These are phyloP conservation scores for Trametes hirsuta DNA, from an alignment of 1,284 basidiomycete genomes.

Conservation along the genomic window DNA sequence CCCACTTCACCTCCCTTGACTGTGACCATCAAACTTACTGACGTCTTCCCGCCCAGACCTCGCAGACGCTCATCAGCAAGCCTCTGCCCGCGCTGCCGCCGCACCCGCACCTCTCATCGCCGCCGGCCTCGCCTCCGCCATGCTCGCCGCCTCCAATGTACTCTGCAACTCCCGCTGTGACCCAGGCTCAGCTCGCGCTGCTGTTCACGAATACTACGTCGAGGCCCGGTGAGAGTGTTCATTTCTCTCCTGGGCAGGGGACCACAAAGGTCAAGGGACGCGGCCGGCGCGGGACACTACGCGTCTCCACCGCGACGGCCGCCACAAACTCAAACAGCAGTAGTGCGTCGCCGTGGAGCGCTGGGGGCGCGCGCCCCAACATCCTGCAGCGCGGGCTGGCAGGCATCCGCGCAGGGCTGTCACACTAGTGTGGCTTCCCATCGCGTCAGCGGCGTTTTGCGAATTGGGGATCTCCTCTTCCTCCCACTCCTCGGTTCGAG, in stretches of 20 bases:
- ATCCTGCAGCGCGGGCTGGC: constrained; percentile 11
- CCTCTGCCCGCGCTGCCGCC: constrained; percentile 14
- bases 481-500: too few relatives aligned
- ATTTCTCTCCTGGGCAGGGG: constrained; percentile 14
- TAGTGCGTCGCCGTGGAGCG: background rate
- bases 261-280: background rate
- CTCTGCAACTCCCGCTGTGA: constrained; percentile 15
- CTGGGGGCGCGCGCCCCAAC: background rate
- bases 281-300: constrained; percentile 4
- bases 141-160: constrained; percentile 14
- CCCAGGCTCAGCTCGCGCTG: constrained; percentile 23
- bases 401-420: constrained; percentile 9
- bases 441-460: background rate
- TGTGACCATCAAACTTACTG: background rate
- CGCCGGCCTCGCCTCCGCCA: background rate
- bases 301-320: background rate
- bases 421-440: background rate
- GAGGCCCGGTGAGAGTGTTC: constrained; percentile 15
- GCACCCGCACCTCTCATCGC: background rate
- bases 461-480: too few relatives aligned
- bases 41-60: background rate
- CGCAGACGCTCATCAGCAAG: constrained; percentile 8
- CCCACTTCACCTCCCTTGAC: background rate
- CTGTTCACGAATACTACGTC: constrained; percentile 11
- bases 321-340: background rate